Evolutionary conservation across 2,329 filamentous ascomycete species (phyloP), one percentile per base, ranked within the genome.

Genomic region (Hyphodiscus sp.): DNA sequence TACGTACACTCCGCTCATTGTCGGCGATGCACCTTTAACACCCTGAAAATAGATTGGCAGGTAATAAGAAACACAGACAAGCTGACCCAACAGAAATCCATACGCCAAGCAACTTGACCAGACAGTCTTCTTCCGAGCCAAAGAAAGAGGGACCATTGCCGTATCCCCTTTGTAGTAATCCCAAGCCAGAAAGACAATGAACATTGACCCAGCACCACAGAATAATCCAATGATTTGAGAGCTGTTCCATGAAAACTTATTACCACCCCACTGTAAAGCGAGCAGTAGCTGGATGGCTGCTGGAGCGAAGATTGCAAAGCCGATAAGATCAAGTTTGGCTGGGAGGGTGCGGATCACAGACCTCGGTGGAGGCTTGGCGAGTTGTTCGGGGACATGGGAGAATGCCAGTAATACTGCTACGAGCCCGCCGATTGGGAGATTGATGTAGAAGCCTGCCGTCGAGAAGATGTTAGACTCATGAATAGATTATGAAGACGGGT

Each of bases 341-440:
- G 64, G 61, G 46, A 64, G 55, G 20, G 56, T 59, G 18, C n/a
- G 18, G 10, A 26, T 47, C 6, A 30, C 26, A 10, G 26, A 41
- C 4, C 4, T 20, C 13, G 18, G 15, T n/a, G 44, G n/a, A 2
- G 38, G 13, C 26, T 49, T 49, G 11, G 38, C 13, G 20, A 30
- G 16, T 5, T 49, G 18, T 53, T 58, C 13, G 67, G 70, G 19
- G 59, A 60, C 63, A 19, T 66, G 59, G 59, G 76, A 67, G 52
- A 69, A 65, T 55, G 74, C 56, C 11, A 73, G 42, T 30, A 69
- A 54, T 1, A 63, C 30, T 33, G 65, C 61, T 5, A 66, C 65
- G 5, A 66, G 51, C 19, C 64, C 68, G 5, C 71, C 70, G 41
- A 73, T 63, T 0, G 72, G 73, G 2, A 75, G 61, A 49, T 69